Evolutionary conservation across 2,329 filamentous ascomycete species (phyloP), one percentile per base, ranked within the genome.

Genomic region (Tetracladium maxilliforme): DNA sequence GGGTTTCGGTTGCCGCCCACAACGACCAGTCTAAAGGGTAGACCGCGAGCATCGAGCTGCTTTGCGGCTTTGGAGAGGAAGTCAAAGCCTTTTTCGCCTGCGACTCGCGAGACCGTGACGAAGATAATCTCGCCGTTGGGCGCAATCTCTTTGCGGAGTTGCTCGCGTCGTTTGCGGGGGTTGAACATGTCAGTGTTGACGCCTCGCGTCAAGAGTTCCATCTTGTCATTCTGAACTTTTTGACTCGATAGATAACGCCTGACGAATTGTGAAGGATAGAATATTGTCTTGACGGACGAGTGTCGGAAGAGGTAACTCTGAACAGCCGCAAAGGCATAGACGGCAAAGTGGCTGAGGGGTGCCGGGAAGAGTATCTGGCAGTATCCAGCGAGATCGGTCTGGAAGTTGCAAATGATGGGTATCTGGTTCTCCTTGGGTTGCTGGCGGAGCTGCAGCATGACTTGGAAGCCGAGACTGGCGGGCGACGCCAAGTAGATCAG

Each of bases 301-400:
- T 75, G 64, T 6, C 58, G 58, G 51, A 78, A 80, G 1, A 80
- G 52, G 35, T 69, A 76, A 23, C 71, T 70, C 45, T 80, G 71
- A 2, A 77, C 70, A 3, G 59, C 49, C 10, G 64, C 59, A 28
- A 79, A 66, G 8, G 73, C 53, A 44, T 62, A 70, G 23, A 72
- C 69, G 5, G 70, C 72, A 29, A 74, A 58, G 8, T 49, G 48
- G 36, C 69, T 68, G 11, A 81, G 52, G 1, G 69, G 70, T 2
- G 56, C 50, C 0, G 73, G 70, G 31, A 81, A 75, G n/a, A 81
- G 52, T 25, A 80, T 76, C 24, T 65, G 60, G 38, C 70, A 73
- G 43, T 80, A 81, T 3, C 71, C 71, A 0, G 70, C 67, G 7
- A 81, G 51, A 40, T 80, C 74, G 2, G 74, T 81, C 45, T 80